phyloP scores from a whole-genome alignment of 2,329 filamentous ascomycete genomes.

The Talaromyces pinophilus region DNA sequence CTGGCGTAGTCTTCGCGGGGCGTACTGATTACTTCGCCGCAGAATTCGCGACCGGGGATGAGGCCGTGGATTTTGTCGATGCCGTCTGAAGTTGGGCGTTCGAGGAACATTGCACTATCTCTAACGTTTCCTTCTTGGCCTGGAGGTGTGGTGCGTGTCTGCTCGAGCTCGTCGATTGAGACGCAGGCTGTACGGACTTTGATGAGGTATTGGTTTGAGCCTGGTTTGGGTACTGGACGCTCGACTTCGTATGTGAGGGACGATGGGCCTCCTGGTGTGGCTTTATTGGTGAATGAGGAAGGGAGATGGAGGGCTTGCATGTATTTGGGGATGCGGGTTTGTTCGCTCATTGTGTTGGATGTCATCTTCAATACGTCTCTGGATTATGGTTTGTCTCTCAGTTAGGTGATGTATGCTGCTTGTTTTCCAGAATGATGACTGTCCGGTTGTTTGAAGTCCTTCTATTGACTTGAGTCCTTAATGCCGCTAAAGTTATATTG shows the following conservation, averaged over 20 bases:
- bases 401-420: not conserved
- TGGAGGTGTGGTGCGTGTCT: slow-evolving; percentile 28
- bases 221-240: slow-evolving; percentile 41
- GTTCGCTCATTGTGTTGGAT: slow-evolving; percentile 38
- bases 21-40: slow-evolving; percentile 42
- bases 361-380: slow-evolving; percentile 7
- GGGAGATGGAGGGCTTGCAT: slow-evolving; percentile 45
- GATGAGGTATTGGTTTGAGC: slow-evolving; percentile 43
- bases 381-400: not conserved
- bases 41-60: slow-evolving; percentile 46
- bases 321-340: slow-evolving; percentile 38
- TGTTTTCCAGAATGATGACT: not conserved
- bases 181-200: slow-evolving; percentile 44
- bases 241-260: slow-evolving; percentile 37
- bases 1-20: slow-evolving; percentile 35
- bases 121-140: slow-evolving; percentile 22
- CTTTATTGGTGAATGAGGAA: slow-evolving; percentile 27
- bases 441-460: not conserved
- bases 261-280: slow-evolving; percentile 29
- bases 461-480: not conserved
- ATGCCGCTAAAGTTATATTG: not conserved
- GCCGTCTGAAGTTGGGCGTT: slow-evolving; percentile 28
- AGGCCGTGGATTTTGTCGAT: slow-evolving; percentile 28
- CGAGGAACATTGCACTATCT: slow-evolving; percentile 14
- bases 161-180: slow-evolving; percentile 37